These are phyloP conservation scores for Begonia loranthoides DNA, from an alignment of 306 rosid species.

Conservation along the genomic window DNA sequence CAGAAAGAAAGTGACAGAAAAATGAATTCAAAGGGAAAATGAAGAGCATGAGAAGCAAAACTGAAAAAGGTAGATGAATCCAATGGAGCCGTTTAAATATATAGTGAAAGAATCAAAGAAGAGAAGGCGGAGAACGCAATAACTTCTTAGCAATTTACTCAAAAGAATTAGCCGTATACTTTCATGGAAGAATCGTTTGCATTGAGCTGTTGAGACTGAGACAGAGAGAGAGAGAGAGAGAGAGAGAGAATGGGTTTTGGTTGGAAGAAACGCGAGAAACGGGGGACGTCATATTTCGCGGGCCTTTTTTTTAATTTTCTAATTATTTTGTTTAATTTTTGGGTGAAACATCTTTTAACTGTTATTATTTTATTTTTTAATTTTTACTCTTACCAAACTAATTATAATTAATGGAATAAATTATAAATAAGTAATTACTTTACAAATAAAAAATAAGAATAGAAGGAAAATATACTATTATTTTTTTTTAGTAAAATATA, in stretches of 20 bases:
- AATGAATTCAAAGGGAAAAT: background rate
- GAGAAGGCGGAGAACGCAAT: background rate
- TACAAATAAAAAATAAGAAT: no score
- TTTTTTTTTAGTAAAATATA: no score
- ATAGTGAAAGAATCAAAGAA: background rate
- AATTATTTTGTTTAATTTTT: background rate
- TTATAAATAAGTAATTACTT: no score
- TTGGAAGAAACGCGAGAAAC: background rate
- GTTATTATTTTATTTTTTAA: no score
- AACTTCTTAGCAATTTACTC: background rate
- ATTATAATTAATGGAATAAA: no score
- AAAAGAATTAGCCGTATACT: background rate
- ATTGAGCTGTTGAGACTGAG: background rate
- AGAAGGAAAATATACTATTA: no score
- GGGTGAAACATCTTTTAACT: no score
- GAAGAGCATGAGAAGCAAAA: no score
- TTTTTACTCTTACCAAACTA: no score
- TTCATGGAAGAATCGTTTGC: background rate
- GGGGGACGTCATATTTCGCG: background rate
- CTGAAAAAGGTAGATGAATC: background rate
- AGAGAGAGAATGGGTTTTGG: background rate
- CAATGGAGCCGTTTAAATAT: background rate
- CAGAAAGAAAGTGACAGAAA: background rate
- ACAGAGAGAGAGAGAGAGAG: background rate
- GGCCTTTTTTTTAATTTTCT: background rate